A percentile compares a stretch with the other conserved stretches of the same genome.
These are phyloP conservation scores for Eucalyptus tenuipes DNA, from an alignment of 345 rosid genomes.

Conservation along the genomic window DNA sequence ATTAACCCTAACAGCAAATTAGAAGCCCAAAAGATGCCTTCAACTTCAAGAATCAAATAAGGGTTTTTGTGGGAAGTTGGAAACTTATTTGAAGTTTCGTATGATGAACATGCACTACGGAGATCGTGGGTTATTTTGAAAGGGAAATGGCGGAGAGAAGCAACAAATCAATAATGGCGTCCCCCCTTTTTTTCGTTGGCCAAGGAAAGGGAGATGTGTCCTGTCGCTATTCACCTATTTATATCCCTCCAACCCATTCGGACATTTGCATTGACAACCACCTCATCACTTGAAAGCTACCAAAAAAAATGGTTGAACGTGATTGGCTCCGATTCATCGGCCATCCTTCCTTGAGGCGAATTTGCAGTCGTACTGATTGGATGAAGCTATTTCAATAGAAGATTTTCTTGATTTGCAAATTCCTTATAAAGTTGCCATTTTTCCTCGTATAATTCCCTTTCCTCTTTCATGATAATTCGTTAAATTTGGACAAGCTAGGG, in stretches of 20 bases:
- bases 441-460: neutral
- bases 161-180: neutral
- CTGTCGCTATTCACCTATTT: neutral
- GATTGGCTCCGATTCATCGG: neutral
- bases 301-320: neutral
- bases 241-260: neutral
- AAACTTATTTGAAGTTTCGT: neutral
- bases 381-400: neutral
- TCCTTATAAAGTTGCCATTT: neutral
- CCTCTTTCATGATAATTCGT: neutral
- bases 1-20: neutral
- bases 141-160: neutral
- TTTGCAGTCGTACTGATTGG: neutral
- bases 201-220: neutral
- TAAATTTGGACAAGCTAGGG: neutral
- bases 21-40: neutral
- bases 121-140: neutral
- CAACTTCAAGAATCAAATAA: neutral
- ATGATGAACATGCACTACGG: neutral
- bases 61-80: neutral
- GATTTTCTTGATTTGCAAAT: neutral
- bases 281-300: neutral
- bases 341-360: neutral
- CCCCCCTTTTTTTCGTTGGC: neutral
- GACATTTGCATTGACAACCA: neutral